A percentile compares a stretch with the other conserved stretches of the same genome.
These are phyloP conservation scores for Cordyceps farinosa DNA, from an alignment of 2,329 filamentous ascomycete species.

Conservation along the genomic window DNA sequence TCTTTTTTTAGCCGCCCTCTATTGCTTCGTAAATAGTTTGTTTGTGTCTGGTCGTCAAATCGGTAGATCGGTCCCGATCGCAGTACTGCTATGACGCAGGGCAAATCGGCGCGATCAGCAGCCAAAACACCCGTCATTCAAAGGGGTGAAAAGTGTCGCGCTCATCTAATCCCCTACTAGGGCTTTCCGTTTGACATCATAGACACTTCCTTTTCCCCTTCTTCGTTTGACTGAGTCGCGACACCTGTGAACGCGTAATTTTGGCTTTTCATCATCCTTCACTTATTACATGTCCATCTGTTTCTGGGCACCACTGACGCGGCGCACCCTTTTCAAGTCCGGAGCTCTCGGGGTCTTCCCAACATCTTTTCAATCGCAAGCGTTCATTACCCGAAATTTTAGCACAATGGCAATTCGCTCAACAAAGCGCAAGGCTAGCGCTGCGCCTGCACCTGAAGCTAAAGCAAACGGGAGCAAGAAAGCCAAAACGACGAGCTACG, in stretches of 20 bases:
- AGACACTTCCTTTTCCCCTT: not conserved
- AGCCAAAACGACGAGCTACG: constrained; percentile 29
- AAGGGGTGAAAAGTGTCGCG: not conserved
- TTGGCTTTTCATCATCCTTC: not conserved
- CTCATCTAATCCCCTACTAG: not conserved
- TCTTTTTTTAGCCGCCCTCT: not conserved
- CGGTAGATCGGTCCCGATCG: constrained; percentile 13
- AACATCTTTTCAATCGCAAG: not conserved
- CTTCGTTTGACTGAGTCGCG: not conserved
- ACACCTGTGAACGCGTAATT: not conserved
- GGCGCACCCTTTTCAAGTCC: not conserved
- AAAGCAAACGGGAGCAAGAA: constrained; percentile 30
- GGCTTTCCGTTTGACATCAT: not conserved
- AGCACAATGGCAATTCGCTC: constrained; percentile 28
- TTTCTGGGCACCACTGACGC: not conserved
- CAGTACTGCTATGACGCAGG: constrained; percentile 10
- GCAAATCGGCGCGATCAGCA: constrained; percentile 12
- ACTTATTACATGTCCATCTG: constrained; percentile 9
- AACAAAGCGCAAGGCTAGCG: constrained; percentile 27
- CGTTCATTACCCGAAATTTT: not conserved
- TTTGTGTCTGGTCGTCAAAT: not conserved
- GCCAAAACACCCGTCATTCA: not conserved
- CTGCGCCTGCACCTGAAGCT: constrained; percentile 19
- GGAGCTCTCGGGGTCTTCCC: not conserved
- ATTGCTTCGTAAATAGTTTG: not conserved